Base-by-base conservation (phyloP, 257 asterid genomes). In the Nicotiana obtusifolia region DNA sequence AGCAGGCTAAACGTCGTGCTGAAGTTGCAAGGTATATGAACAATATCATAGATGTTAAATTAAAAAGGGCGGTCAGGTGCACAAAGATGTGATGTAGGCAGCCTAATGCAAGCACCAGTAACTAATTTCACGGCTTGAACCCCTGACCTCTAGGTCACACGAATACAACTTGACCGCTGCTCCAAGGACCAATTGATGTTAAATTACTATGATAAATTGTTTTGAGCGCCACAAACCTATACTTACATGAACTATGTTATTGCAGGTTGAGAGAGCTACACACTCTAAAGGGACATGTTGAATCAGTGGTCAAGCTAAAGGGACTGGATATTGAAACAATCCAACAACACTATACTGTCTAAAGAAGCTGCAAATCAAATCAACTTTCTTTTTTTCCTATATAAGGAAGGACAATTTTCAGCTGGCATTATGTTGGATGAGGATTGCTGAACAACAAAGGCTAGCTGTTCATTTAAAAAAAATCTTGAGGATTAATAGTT, bases 281-380 rank as follows among this genome's bases (percentile, higher is more conserved):
- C 91, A 93, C 96, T 22, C 93, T 90, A 3, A 92, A 92, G 92
- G 95, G 97, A 80, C 97, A 92, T 60, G 97, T 91, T 11, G 97
- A 92, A 53, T 92, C 95, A 10, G 93, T 91, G 49, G 95, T 91
- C 80, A 92, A 92, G 90, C 87, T 87, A 49, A 90, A 92, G 88
- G 94, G 97, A 82, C 60, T 92, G 80, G 94, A 90, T 67, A 86
- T 91, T 47, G 97, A 91, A 5, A 90, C 92, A 73, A 92, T 91
- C 69, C 91, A 92, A 69, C 93, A 90, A 80, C 88, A 91, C 85
- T 92, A 92, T 81, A 92, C 93, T 2, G 92, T 92, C 41, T 91
- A 82, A 89, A 7, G 17, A 71, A 24, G 44, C 33, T 37, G 64
- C 13, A 37, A 33, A 35, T 22, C 24, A 75, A 8, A 47, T 75